Base-by-base conservation (phyloP, 495 filamentous ascomycete genomes). In the Podospora conica region DNA sequence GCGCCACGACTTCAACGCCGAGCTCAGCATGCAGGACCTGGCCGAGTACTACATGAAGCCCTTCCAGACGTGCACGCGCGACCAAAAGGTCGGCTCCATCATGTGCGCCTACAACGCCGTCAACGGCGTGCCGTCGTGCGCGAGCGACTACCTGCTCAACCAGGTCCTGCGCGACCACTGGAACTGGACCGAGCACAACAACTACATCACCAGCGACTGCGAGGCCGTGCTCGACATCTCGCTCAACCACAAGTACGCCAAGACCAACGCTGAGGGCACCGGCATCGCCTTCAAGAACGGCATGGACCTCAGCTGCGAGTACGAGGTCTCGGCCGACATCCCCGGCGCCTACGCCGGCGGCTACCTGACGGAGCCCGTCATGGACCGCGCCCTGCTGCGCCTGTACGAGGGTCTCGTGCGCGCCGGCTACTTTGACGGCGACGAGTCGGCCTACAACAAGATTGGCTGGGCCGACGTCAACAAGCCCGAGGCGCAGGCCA, bases 61-160 rank as follows among this genome's bases (percentile, higher is more conserved):
- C 1, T 82, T 82, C 72, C 79, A 80, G 70, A 72, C 76, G 62
- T 82, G 79, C 54, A 74, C 77, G 25, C 70, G 80, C 2, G 80
- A 83, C 62, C 73, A 75, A 3, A 76, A 77, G 58, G 80, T 80
- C 11, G 78, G 76, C 10, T 76, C 73, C 40, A 74, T 83, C 70
- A 83, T 83, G 81, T 83, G 81, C 67, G 73, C 76, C 3, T 83
- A 83, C 65, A 83, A 83, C 62, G 64, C 76, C 1, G 73, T 83
- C 59, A 81, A 82, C 58, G 80, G 81, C 3, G 71, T 78, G 21
- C 81, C 80, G 3, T 73, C 79, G 1, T 83, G 81, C 62, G 79
- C 79, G 3, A 76, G 72, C 63, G 65, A 68, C 0, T 83, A 80
- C 48, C 66, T 83, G 1, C 69, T 82, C 68, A 66, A 75, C 55